Base-by-base conservation (phyloP, 2,329 filamentous ascomycete genomes). In the Akanthomyces muscarius region DNA sequence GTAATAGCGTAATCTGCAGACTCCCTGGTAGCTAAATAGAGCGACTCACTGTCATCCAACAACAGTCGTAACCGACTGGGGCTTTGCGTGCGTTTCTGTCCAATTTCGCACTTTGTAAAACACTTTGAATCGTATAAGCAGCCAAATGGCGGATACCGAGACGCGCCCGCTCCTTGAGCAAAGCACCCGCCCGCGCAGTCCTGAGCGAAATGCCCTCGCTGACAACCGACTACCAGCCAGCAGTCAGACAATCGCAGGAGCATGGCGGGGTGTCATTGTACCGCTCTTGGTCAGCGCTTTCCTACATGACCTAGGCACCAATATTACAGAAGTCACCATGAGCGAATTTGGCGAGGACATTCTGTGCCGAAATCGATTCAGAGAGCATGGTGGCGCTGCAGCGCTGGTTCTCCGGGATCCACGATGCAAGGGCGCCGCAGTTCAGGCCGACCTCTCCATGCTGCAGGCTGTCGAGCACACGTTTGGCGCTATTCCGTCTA, bases 401-500 rank as follows among this genome's bases (percentile, higher is more conserved):
- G 21, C 21, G 45, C 2, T 25, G 8, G 53, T 11, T 10, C 13
- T 11, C n/a, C 18, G 28, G 25, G 55, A 58, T 23, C 55, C 41
- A 4, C 41, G 55, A 21, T 58, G 55, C 55, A 58, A 58, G 28
- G 21, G 6, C 16, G 18, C 42, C 18, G 55, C n/a, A 8, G 55
- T 58, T 5, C 55, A 58, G 28, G 21, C 55, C 13, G 55, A 45
- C 6, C 30, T 58, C 10, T 47, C 55, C 14, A 58, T 58, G 55
- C 28, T 58, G 16, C 42, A 48, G 28, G 55, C 42, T 18, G 41
- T 47, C 25, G 55, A 58, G 55, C 44, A 30, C 6, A 48, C 42
- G 1, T 58, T 58, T 58, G 55, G 55, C 18, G 8, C 30, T 8
- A n/a, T 47, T 14, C 55, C 55, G 1, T 18, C 38, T 16, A 23